Evolutionary conservation across 1,284 basidiomycete species (phyloP), one percentile per base, ranked within the genome.

Genomic region (Mrakiaceae sp.): DNA sequence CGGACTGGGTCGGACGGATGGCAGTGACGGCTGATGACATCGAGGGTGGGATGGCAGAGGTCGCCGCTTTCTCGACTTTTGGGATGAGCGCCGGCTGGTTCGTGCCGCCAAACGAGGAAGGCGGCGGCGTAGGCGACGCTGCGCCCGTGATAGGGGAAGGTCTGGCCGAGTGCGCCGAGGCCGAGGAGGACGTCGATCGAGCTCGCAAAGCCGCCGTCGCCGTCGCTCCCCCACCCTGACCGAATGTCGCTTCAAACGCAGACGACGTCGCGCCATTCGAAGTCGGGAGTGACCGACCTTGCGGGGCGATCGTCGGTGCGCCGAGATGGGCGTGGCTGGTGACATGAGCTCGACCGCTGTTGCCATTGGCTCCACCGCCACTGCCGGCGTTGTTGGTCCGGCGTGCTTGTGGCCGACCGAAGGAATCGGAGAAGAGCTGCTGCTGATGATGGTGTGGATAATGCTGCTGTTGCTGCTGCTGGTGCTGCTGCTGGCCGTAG

Each of bases 391-490:
- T 7, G 42, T 40, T 6, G 43, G 12, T 4, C 43, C 16, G 43
- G 46, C 55, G 55, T 12, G 39, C 46, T 11, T 39, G 64, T 5
- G 50, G 54, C 53, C 55, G 52, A 44, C 47, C 60, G 48, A 40
- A 62, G 43, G 53, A 40, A 10, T 56, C 58, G n/a, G 47, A 40
- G n/a, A 59, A 54, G 40, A 52, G 44, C 40, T 52, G 64, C 27
- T 60, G 64, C 43, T 40, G 60, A 11, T 61, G 58, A 53, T 55
- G 63, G 46, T 58, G 49, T 9, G 60, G 44, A 39, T 54, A 48
- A 14, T 48, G 50, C 39, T 47, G 39, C 39, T 11, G 12, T 5
- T 12, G 40, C 5, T 57, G 59, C 4, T 40, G 48, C 16, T 53
- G 58, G 16, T 60, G 63, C n/a, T 60, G 63, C 40, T 55, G 61